Percentiles rank a stretch among this genome's conserved stretches.
phyloP scores from a whole-genome alignment of 2,329 filamentous ascomycete genomes.

The Ophiosphaerella korrae region DNA sequence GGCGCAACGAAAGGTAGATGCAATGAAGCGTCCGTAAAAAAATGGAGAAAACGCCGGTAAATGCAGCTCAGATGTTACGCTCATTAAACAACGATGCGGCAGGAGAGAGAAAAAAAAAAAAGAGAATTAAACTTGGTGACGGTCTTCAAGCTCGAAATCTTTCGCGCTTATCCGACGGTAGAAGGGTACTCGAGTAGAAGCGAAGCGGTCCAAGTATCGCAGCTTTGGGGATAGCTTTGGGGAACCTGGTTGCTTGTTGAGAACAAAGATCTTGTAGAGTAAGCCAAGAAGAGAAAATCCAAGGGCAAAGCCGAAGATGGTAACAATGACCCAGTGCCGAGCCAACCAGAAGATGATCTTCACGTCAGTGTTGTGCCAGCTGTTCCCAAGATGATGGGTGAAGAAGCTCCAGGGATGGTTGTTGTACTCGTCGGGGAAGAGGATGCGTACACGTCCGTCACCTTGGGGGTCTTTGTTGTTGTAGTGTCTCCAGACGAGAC shows the following conservation, averaged over 20 bases:
- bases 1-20: no score
- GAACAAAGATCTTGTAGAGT: conserved; percentile 58
- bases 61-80: conserved; percentile 29
- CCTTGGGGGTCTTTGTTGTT: conserved; percentile 57
- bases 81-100: conserved; percentile 22
- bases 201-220: conserved; percentile 19
- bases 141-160: conserved; percentile 41
- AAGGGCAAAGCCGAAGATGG: conserved; percentile 58
- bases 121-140: conserved; percentile 39
- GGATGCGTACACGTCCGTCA: conserved; percentile 65
- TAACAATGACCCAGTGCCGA: conserved; percentile 61
- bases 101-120: conserved; percentile 6
- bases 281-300: conserved; percentile 57
- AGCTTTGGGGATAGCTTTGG: conserved; percentile 21
- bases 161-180: conserved; percentile 46
- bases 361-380: conserved; percentile 69
- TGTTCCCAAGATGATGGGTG: conserved; percentile 67
- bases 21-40: conserved; percentile 14
- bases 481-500: conserved; percentile 77
- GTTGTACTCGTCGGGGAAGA: conserved; percentile 74
- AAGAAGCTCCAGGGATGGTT: conserved; percentile 74
- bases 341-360: conserved; percentile 69
- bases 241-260: conserved; percentile 31
- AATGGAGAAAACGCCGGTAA: conserved; percentile 23
- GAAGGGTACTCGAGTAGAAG: conserved; percentile 39